Evolutionary conservation across 2,329 filamentous ascomycete species (phyloP), one percentile per base, ranked within the genome.

Genomic region (Colletotrichum abscissum): DNA sequence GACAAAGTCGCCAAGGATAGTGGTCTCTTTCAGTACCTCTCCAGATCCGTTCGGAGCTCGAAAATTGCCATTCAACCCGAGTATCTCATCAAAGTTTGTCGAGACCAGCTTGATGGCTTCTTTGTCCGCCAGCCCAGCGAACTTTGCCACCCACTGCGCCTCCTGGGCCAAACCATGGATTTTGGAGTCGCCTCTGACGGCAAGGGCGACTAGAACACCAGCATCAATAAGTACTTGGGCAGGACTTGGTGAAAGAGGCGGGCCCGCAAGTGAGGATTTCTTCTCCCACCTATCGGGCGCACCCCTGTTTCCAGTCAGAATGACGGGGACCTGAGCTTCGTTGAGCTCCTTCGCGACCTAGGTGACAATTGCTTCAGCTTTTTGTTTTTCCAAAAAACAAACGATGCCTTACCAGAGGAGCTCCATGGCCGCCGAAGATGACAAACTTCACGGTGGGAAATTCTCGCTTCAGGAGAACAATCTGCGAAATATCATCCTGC

Each of bases 401-500:
- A 26, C 1, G 1, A 12, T 24, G 12, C 69, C 77, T 77, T 78
- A 83, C 82, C 42, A 80, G 74, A 12, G 81, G 82, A 12, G 84
- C 81, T 19, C 79, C 82, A 38, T 79, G 77, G 0, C 81, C 84
- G 30, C 84, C 84, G 16, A 79, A 75, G 8, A 86, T 78, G 42
- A 86, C 78, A 5, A 83, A 65, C 5, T 82, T 81, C 11, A 81
- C 72, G 1, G 66, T 38, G 2, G 80, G 78, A 56, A 78, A 79
- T 19, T 83, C 81, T 60, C 79, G 77, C 67, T 84, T 83, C 11
- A 85, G 63, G 33, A 80, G 79, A 14, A 86, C 77, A 16, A 84
- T 76, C 62, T 86, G 84, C 65, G 80, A 76, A 26, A 84, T 84
- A 55, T 84, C 83, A 63, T 84, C 80, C 82, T 84, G 60, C 12